phyloP scores from a whole-genome alignment of 1,284 basidiomycete species.

The Cryptococcus sp. region DNA sequence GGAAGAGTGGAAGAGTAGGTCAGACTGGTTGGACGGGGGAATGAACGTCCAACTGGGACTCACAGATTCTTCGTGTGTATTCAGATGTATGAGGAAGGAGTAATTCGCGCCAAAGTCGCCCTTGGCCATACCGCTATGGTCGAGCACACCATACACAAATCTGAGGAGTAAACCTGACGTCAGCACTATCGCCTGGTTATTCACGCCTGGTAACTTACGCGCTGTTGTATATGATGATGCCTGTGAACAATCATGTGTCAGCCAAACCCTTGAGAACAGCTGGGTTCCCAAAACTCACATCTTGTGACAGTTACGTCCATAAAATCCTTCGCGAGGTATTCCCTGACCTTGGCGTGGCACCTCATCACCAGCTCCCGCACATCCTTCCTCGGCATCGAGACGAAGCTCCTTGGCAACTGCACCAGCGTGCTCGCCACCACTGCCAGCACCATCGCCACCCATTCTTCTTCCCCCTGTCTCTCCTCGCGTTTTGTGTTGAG shows the following conservation, averaged over 20 bases:
- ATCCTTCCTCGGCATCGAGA: conserved; percentile 35
- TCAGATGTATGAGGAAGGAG: conserved; percentile 32
- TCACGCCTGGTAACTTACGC: conserved; percentile 16
- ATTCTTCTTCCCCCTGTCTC: conserved; percentile 29
- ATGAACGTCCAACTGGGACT: neutral
- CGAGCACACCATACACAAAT: conserved; percentile 3
- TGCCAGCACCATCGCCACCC: conserved; percentile 34
- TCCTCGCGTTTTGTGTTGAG: conserved; percentile 34
- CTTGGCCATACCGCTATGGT: conserved; percentile 9
- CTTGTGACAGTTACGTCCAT: conserved; percentile 9
- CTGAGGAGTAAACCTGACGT: neutral
- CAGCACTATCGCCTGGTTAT: neutral
- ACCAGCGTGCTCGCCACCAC: conserved; percentile 41
- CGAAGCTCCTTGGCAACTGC: conserved; percentile 38
- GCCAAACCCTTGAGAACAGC: conserved; percentile 2
- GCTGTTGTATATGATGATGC: conserved; percentile 15
- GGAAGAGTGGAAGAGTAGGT: neutral
- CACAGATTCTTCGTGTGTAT: conserved; percentile 39
- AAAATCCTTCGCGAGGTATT: conserved; percentile 31
- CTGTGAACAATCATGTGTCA: conserved; percentile 1
- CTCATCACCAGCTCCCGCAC: conserved; percentile 31
- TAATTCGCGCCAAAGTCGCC: conserved; percentile 37
- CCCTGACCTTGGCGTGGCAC: conserved; percentile 25
- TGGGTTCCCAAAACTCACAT: conserved; percentile 15
- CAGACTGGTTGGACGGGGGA: conserved; percentile 4